These are phyloP conservation scores for Cytospora leucostoma DNA, from an alignment of 2,329 filamentous ascomycete genomes.

Conservation along the genomic window DNA sequence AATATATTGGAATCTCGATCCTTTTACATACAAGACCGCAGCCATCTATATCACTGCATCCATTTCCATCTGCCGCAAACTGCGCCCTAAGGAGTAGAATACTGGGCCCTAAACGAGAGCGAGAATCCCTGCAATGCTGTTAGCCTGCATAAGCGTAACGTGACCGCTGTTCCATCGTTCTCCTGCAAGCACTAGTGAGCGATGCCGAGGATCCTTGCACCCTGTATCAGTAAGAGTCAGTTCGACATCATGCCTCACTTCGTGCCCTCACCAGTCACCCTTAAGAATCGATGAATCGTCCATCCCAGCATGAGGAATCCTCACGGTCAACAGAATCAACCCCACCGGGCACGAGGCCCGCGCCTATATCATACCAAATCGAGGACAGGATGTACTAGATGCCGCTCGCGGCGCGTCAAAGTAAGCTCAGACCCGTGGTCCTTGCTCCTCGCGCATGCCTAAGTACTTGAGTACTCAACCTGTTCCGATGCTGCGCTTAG, in stretches of 20 bases:
- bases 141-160: neutral
- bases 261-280: neutral
- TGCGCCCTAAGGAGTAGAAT: neutral
- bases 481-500: neutral
- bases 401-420: conserved; percentile 35
- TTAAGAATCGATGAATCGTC: too few relatives aligned
- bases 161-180: neutral
- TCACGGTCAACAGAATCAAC: neutral
- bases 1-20: neutral
- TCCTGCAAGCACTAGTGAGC: neutral
- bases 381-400: conserved; percentile 35
- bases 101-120: conserved; percentile 10
- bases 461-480: neutral
- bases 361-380: conserved; percentile 36
- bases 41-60: neutral
- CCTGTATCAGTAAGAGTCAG: neutral
- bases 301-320: neutral
- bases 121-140: conserved; percentile 1
- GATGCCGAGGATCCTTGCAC: neutral
- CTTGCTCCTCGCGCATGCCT: too few relatives aligned
- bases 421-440: conserved; percentile 21
- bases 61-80: too few relatives aligned
- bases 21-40: neutral
- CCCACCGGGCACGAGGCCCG: conserved; percentile 17
- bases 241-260: neutral